Evolutionary conservation across 805 yeast species (phyloP), one percentile per base, ranked within the genome.

Genomic region (Kazachstania martiniae): DNA sequence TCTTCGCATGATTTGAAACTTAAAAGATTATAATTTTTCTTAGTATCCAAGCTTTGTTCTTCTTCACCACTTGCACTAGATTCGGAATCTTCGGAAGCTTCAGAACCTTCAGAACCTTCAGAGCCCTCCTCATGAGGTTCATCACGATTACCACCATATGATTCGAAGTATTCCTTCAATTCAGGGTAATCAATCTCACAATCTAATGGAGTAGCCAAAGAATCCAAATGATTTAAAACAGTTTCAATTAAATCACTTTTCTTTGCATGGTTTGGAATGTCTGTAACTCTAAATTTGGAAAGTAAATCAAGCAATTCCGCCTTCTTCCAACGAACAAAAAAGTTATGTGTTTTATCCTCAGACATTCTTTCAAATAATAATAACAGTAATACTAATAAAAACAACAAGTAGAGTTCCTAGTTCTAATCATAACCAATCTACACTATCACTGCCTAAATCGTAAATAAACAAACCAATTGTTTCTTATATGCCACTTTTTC

Each of bases 291-390:
- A 18, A 51, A 37, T 33, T 46, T 53, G 27, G 44, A 43, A 4
- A 44, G 47, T 23, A 53, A 32, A 29, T 51, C 56, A 13, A 51
- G 28, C 27, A 51, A 34, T 25, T 51, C 49, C 12, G 42, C 42
- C 35, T 51, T 53, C 36, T 42, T 49, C 54, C 54, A 42, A 31
- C 39, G 47, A 10, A 36, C 36, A 31, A 45, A 46, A 12, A 48
- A 40, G 16, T 28, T 36, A n/a, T 27, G 12, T 27, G 10, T 12
- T 25, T 27, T 27, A 14, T 27, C n/a, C n/a, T n/a, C n/a, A n/a
- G n/a, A n/a, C n/a, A n/a, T n/a, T n/a, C n/a, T n/a, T n/a, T n/a
- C n/a, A n/a, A n/a, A n/a, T n/a, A n/a, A n/a, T n/a, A n/a, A n/a
- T n/a, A n/a, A n/a, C n/a, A n/a, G n/a, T n/a, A n/a, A n/a, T n/a